Conservation (phyloP, 257 asterid species). For the Solanum paucissectum region DNA sequence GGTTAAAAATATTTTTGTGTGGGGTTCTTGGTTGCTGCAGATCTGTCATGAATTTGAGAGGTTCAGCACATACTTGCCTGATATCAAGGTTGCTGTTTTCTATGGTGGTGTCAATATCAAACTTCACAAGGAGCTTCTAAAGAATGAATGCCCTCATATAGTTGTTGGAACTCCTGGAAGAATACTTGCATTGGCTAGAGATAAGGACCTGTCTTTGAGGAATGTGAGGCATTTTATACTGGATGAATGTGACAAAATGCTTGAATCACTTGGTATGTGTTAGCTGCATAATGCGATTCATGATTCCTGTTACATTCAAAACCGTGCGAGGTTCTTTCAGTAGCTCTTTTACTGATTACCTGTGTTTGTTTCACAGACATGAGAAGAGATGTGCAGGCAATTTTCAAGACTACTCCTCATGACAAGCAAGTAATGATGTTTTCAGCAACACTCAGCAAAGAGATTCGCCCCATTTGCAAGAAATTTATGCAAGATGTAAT, state of each 20-base stretch:
- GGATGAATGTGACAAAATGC: conserved; percentile 95
- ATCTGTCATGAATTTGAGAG: conserved; percentile 87
- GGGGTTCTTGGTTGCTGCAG: conserved; percentile 21
- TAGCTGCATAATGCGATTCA: not conserved
- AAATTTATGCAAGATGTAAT: conserved; percentile 96
- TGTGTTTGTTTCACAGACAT: conserved; percentile 34
- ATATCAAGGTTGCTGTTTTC: conserved; percentile 74
- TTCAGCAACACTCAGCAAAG: conserved; percentile 93
- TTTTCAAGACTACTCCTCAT: conserved; percentile 85
- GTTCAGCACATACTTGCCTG: conserved; percentile 70
- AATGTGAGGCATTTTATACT: conserved; percentile 83
- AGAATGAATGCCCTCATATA: conserved; percentile 88
- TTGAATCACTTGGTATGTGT: conserved; percentile 71
- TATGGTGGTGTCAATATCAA: conserved; percentile 76
- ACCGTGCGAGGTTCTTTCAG: not conserved
- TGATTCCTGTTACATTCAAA: not conserved
- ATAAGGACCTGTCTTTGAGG: conserved; percentile 58
- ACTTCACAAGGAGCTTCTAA: conserved; percentile 71
- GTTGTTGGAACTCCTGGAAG: conserved; percentile 94
- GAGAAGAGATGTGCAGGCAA: conserved; percentile 91
- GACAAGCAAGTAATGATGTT: conserved; percentile 97
- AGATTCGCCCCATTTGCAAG: conserved; percentile 90
- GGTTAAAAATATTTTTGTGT: not conserved
- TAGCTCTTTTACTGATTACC: not conserved
- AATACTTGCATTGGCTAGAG: conserved; percentile 71